Evolutionary conservation across 1,284 basidiomycete species (phyloP).

Genomic region (Vanrija sp.): DNA sequence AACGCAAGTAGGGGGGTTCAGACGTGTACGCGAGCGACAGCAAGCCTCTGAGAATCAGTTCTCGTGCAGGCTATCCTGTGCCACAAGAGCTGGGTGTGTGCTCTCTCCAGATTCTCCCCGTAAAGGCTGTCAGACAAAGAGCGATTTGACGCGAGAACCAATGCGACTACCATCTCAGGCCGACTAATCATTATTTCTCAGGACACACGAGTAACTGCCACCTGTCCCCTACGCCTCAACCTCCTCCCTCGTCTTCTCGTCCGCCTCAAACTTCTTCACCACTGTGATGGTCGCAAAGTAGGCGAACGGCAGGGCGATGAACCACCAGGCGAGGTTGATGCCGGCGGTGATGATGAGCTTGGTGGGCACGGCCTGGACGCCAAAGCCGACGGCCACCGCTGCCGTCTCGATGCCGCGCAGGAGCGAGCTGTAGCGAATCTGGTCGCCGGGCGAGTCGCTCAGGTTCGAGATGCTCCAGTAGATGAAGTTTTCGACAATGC

Average conservation of each 20-base stretch:
- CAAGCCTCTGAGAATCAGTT: too few species aligned
- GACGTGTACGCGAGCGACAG: too few species aligned
- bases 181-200: too few species aligned
- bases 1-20: too few species aligned
- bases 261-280: slow-evolving; percentile 4
- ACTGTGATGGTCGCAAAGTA: slow-evolving; percentile 7
- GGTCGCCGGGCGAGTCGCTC: slow-evolving; percentile 11
- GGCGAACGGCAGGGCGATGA: slow-evolving; percentile 4
- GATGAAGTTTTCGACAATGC: slow-evolving; percentile 9
- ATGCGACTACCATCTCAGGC: too few species aligned
- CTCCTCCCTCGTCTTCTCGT: neutral
- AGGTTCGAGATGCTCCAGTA: slow-evolving; percentile 11
- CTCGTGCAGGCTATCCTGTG: too few species aligned
- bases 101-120: too few species aligned
- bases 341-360: slow-evolving; percentile 7
- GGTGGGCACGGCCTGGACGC: slow-evolving; percentile 12
- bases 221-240: too few species aligned
- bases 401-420: slow-evolving; percentile 15
- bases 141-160: too few species aligned
- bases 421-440: slow-evolving; percentile 11
- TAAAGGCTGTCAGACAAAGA: too few species aligned
- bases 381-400: slow-evolving; percentile 5
- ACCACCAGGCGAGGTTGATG: slow-evolving; percentile 7
- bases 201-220: too few species aligned
- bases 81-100: too few species aligned